Evolutionary conservation across 805 yeast species (phyloP).

Genomic region (Spathaspora arborariae): DNA sequence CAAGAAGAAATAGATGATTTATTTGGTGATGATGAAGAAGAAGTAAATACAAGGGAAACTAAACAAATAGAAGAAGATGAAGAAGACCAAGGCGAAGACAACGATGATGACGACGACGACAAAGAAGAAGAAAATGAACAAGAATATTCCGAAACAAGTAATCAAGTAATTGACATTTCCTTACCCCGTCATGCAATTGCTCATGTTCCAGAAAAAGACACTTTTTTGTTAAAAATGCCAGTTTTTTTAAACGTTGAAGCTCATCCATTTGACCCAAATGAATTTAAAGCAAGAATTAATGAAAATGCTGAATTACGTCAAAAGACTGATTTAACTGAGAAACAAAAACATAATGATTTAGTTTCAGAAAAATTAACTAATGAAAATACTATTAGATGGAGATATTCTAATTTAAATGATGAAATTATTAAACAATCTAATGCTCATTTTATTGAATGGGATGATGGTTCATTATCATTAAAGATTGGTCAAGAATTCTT

Average conservation of each 20-base stretch:
- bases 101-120: slow-evolving; percentile 13
- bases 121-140: slow-evolving; percentile 16
- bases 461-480: slow-evolving; percentile 83
- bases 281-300: slow-evolving; percentile 52
- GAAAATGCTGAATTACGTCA: slow-evolving; percentile 29
- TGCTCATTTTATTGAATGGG: slow-evolving; percentile 89
- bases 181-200: slow-evolving; percentile 50
- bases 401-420: slow-evolving; percentile 72
- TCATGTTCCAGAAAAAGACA: slow-evolving; percentile 31
- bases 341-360: slow-evolving; percentile 43
- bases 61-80: slow-evolving; percentile 12
- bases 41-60: slow-evolving; percentile 15
- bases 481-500: slow-evolving; percentile 86
- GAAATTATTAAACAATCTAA: slow-evolving; percentile 83
- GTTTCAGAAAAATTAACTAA: slow-evolving; percentile 64
- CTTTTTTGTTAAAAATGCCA: slow-evolving; percentile 64
- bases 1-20: slow-evolving; percentile 32
- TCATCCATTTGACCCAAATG: slow-evolving; percentile 74
- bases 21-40: slow-evolving; percentile 28
- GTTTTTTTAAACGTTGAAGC: slow-evolving; percentile 80
- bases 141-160: slow-evolving; percentile 31
- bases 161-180: slow-evolving; percentile 29
- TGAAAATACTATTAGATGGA: slow-evolving; percentile 91
- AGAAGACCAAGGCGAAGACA: slow-evolving; percentile 10
- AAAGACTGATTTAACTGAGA: slow-evolving; percentile 26